phyloP scores from a whole-genome alignment of 2,329 filamentous ascomycete genomes.

The Fusarium staphyleae region DNA sequence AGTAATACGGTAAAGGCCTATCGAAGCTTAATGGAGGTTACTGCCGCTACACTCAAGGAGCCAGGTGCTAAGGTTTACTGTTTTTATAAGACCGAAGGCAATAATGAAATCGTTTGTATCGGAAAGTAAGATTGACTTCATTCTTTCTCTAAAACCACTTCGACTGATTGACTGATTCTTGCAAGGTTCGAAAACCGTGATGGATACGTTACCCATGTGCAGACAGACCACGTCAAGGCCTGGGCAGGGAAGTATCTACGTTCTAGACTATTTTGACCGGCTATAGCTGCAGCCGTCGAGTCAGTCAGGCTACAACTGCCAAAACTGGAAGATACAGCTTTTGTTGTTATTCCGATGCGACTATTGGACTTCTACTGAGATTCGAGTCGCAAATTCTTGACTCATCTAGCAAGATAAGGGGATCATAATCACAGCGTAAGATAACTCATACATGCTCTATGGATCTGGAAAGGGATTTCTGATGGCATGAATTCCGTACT shows the following conservation, averaged over 20 bases:
- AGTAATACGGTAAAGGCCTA: background rate
- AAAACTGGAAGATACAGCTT: too few relatives aligned
- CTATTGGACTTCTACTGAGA: too few relatives aligned
- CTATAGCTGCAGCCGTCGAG: too few relatives aligned
- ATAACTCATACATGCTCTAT: too few relatives aligned
- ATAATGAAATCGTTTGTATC: background rate
- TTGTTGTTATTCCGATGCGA: too few relatives aligned
- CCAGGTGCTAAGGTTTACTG: background rate
- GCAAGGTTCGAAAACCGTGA: background rate
- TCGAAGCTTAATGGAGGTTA: background rate
- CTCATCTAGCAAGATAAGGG: too few relatives aligned
- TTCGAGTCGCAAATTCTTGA: too few relatives aligned
- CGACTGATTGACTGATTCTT: background rate
- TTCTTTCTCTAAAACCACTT: background rate
- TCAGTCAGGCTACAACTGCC: too few relatives aligned
- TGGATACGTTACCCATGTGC: background rate
- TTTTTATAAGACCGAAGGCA: background rate
- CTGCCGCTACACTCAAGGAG: background rate
- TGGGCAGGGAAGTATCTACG: background rate
- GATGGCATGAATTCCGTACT: too few relatives aligned
- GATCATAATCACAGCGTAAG: too few relatives aligned
- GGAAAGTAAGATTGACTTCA: background rate
- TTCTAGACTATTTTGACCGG: background rate
- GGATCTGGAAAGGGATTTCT: too few relatives aligned
- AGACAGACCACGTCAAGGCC: background rate